A percentile compares a stretch with the other conserved stretches of the same genome.
phyloP scores from a whole-genome alignment of 768 basidiomycete genomes.

The Peribolospora kevripleyi region DNA sequence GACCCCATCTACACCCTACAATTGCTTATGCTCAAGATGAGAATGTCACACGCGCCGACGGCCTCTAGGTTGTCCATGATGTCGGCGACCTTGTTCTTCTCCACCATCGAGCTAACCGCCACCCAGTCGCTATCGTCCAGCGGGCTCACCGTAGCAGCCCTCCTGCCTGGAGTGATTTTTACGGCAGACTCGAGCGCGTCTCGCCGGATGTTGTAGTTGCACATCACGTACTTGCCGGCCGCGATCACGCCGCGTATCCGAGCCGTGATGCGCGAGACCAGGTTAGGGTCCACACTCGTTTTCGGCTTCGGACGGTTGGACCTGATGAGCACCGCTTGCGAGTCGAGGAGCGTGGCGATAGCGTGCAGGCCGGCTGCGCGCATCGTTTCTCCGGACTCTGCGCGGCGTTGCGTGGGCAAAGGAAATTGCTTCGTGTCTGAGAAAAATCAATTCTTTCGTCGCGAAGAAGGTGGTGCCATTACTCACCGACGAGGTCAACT shows the following conservation, averaged over 20 bases:
- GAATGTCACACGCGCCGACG: constrained; percentile 69
- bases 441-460: not conserved
- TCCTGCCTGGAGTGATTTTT: constrained; percentile 58
- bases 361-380: constrained; percentile 85
- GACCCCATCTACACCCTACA: constrained; percentile 44
- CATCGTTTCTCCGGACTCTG: constrained; percentile 99
- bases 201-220: constrained; percentile 74
- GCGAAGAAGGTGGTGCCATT: not conserved
- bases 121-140: constrained; percentile 71
- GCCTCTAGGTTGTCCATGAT: constrained; percentile 70
- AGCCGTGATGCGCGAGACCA: constrained; percentile 55
- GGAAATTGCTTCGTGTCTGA: not conserved
- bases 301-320: constrained; percentile 29
- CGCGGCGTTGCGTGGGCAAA: not conserved
- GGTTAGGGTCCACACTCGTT: constrained; percentile 33
- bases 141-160: constrained; percentile 58
- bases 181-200: constrained; percentile 37
- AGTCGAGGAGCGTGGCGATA: constrained; percentile 63
- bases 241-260: constrained; percentile 85
- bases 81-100: constrained; percentile 47
- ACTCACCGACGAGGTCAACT: constrained; percentile 87
- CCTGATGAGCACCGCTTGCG: constrained; percentile 82
- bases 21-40: constrained; percentile 74
- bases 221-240: constrained; percentile 51
- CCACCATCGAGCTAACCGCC: constrained; percentile 76